Percentiles rank a stretch among this genome's conserved stretches.
Conservation (phyloP, 75 land plant genomes). For the Gnetum montanum region DNA sequence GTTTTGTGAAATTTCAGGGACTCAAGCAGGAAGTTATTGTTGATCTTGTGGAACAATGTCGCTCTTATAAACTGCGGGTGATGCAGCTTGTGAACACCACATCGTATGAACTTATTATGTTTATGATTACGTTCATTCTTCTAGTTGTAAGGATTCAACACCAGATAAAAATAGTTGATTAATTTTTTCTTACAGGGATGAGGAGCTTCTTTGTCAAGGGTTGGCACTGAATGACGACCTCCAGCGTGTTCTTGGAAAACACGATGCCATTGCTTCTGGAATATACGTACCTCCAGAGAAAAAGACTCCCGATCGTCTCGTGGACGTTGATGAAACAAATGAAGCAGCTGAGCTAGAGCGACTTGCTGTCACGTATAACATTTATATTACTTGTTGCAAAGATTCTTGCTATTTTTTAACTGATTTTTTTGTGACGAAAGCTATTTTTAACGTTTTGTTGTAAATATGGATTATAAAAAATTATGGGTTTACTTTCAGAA, state of each 20-base stretch:
- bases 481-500: conserved; percentile 16
- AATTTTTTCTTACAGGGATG: conserved; percentile 46
- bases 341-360: conserved; percentile 20
- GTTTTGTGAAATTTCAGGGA: conserved; percentile 57
- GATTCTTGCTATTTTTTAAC: not conserved
- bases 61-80: conserved; percentile 76
- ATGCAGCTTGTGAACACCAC: conserved; percentile 95
- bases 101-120: conserved; percentile 36
- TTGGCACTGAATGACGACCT: conserved; percentile 85
- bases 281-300: conserved; percentile 29
- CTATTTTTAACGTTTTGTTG: too few species aligned
- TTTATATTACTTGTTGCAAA: not conserved
- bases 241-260: conserved; percentile 70
- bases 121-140: not conserved
- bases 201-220: conserved; percentile 71
- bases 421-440: not conserved
- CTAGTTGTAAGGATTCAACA: not conserved
- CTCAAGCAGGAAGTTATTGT: conserved; percentile 84
- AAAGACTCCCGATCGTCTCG: conserved; percentile 21
- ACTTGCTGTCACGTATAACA: conserved; percentile 20
- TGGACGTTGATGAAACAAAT: conserved; percentile 27
- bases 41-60: conserved; percentile 95
- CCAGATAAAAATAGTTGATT: not conserved
- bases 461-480: not conserved
- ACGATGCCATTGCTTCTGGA: conserved; percentile 78